These are phyloP conservation scores for Durotheca rogersii DNA, from an alignment of 495 filamentous ascomycete species.

Conservation along the genomic window DNA sequence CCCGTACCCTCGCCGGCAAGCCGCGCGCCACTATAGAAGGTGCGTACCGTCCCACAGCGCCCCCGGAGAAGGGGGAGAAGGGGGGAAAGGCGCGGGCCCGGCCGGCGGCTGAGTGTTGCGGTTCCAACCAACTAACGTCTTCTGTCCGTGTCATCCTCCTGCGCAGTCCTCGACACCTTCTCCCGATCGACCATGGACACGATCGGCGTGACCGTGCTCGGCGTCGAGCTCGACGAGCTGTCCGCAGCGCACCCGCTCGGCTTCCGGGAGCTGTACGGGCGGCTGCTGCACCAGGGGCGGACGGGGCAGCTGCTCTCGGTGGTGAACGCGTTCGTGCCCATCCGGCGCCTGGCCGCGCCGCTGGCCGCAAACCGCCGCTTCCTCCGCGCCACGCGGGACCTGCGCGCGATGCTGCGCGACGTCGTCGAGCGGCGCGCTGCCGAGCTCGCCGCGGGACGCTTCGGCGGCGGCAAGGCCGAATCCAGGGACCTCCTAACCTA, in stretches of 20 bases:
- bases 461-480: constrained; percentile 11
- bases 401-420: constrained; percentile 29
- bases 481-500: constrained; percentile 31
- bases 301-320: constrained; percentile 34
- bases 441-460: constrained; percentile 28
- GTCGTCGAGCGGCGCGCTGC: constrained; percentile 25
- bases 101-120: no score
- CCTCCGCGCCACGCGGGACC: constrained; percentile 20
- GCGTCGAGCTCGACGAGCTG: constrained; percentile 63
- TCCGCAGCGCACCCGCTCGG: constrained; percentile 36
- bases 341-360: constrained; percentile 29
- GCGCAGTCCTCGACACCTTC: constrained; percentile 22
- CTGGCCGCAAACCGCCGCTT: constrained; percentile 32
- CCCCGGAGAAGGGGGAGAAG: no score
- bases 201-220: constrained; percentile 67
- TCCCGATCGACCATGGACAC: constrained; percentile 62
- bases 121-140: no score
- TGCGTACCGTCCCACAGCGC: no score
- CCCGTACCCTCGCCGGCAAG: constrained; percentile 10
- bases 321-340: constrained; percentile 33
- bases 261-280: constrained; percentile 30
- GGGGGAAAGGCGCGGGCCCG: no score
- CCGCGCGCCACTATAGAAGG: constrained; percentile 24
- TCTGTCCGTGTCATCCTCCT: neutral
- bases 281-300: constrained; percentile 34